A percentile compares a stretch with the other conserved stretches of the same genome.
These are phyloP conservation scores for Centaurea solstitialis DNA, from an alignment of 129 eudicot species.

Conservation along the genomic window DNA sequence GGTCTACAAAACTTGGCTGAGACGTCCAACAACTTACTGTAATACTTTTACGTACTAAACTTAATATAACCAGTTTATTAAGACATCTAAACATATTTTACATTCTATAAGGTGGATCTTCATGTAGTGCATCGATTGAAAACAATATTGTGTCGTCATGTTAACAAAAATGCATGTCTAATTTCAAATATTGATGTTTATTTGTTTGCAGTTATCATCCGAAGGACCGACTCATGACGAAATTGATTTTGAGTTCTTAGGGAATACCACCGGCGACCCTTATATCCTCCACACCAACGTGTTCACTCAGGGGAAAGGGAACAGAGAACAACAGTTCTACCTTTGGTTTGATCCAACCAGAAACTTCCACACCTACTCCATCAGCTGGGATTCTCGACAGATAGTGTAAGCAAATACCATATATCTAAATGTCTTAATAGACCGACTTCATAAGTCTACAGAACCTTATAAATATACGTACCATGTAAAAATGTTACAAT, in stretches of 20 bases:
- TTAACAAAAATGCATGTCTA: too few species aligned
- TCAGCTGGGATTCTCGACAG: conserved; percentile 66
- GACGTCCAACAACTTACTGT: too few species aligned
- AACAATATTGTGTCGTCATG: too few species aligned
- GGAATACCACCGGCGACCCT: conserved; percentile 64
- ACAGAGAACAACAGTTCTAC: conserved; percentile 76
- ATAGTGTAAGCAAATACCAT: conserved; percentile 57
- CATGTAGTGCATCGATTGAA: too few species aligned
- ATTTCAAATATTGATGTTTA: neutral
- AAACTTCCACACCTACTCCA: conserved; percentile 81
- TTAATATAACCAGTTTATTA: too few species aligned
- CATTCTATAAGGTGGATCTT: too few species aligned
- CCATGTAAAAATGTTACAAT: neutral
- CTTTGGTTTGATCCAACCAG: conserved; percentile 89
- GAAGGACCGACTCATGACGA: conserved; percentile 78
- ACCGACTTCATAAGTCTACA: neutral
- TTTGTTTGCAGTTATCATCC: conserved; percentile 62
- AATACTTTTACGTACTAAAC: too few species aligned
- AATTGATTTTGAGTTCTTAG: conserved; percentile 85
- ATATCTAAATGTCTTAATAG: neutral
- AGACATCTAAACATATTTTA: too few species aligned
- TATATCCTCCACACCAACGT: conserved; percentile 82
- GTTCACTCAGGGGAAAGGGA: conserved; percentile 68
- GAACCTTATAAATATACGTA: neutral
- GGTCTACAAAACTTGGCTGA: too few species aligned